Conservation (phyloP, 371 early-diverging fungal species). For the Mortierella sp. region DNA sequence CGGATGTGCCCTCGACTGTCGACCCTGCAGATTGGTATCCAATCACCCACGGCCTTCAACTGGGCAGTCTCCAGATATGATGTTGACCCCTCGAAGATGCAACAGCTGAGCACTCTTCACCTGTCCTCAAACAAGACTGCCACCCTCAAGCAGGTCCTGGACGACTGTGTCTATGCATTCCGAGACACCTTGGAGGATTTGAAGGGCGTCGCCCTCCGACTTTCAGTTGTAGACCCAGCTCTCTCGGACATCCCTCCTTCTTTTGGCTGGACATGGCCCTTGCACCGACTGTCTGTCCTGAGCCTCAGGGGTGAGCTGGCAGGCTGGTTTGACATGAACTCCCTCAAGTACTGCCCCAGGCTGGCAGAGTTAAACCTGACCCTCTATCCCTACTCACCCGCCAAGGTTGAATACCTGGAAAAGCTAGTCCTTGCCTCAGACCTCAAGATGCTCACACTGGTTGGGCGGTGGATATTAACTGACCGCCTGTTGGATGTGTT, state of each 20-base stretch:
- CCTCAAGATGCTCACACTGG: slow-evolving; percentile 17
- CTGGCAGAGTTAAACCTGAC: slow-evolving; percentile 28
- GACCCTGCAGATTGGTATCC: slow-evolving; percentile 54
- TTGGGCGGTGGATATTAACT: slow-evolving; percentile 32
- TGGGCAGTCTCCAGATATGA: slow-evolving; percentile 58
- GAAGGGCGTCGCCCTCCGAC: slow-evolving; percentile 33
- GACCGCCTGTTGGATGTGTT: slow-evolving; percentile 14
- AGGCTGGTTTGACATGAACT: slow-evolving; percentile 39
- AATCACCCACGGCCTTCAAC: slow-evolving; percentile 56
- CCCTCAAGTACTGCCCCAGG: slow-evolving; percentile 28
- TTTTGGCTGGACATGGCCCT: slow-evolving; percentile 43
- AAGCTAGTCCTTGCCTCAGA: slow-evolving; percentile 16
- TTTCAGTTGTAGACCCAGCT: slow-evolving; percentile 14
- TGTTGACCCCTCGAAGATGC: slow-evolving; percentile 54
- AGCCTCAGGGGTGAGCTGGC: slow-evolving; percentile 41
- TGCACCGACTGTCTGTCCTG: slow-evolving; percentile 18
- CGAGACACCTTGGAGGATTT: slow-evolving; percentile 35
- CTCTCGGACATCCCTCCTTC: slow-evolving; percentile 9
- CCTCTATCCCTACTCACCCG: slow-evolving; percentile 38
- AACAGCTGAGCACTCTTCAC: slow-evolving; percentile 60
- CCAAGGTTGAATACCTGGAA: slow-evolving; percentile 22
- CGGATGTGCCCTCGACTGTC: slow-evolving; percentile 15
- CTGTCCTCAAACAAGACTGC: slow-evolving; percentile 65
- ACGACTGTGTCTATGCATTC: slow-evolving; percentile 41
- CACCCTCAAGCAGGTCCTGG: slow-evolving; percentile 50